phyloP scores from a whole-genome alignment of 2,329 filamentous ascomycete species.

The Epichloe amarillans region DNA sequence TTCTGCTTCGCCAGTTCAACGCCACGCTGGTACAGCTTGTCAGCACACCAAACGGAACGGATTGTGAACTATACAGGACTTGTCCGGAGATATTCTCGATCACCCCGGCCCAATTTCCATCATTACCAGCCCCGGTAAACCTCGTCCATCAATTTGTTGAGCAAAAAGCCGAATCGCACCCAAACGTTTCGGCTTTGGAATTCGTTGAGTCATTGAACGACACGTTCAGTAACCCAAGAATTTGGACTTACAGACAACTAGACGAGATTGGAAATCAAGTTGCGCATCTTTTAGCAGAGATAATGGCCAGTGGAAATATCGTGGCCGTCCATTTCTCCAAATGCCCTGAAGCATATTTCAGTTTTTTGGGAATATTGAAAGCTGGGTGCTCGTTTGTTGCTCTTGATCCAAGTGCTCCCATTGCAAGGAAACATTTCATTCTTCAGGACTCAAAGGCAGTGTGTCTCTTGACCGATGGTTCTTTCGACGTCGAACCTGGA shows the following conservation, averaged over 20 bases:
- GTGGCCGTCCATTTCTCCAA: slow-evolving; percentile 75
- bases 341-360: slow-evolving; percentile 70
- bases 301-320: slow-evolving; percentile 43
- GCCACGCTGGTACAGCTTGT: slow-evolving; percentile 47
- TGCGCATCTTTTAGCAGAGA: slow-evolving; percentile 46
- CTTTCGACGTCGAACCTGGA: neutral
- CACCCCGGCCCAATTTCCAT: slow-evolving; percentile 43
- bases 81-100: slow-evolving; percentile 44
- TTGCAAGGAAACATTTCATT: slow-evolving; percentile 64
- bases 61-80: slow-evolving; percentile 23
- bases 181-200: slow-evolving; percentile 56
- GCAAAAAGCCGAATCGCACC: slow-evolving; percentile 36
- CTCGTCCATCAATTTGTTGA: slow-evolving; percentile 75
- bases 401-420: slow-evolving; percentile 61
- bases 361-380: slow-evolving; percentile 71
- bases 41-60: slow-evolving; percentile 27
- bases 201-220: slow-evolving; percentile 50
- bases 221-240: slow-evolving; percentile 29
- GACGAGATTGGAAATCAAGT: slow-evolving; percentile 59
- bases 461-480: slow-evolving; percentile 45
- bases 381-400: slow-evolving; percentile 71
- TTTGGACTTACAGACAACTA: slow-evolving; percentile 66
- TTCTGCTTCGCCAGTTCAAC: slow-evolving; percentile 63
- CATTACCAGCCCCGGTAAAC: slow-evolving; percentile 41
- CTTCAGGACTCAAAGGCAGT: slow-evolving; percentile 56